Conservation (phyloP, 495 filamentous ascomycete species). For the Podospora tetraspora region DNA sequence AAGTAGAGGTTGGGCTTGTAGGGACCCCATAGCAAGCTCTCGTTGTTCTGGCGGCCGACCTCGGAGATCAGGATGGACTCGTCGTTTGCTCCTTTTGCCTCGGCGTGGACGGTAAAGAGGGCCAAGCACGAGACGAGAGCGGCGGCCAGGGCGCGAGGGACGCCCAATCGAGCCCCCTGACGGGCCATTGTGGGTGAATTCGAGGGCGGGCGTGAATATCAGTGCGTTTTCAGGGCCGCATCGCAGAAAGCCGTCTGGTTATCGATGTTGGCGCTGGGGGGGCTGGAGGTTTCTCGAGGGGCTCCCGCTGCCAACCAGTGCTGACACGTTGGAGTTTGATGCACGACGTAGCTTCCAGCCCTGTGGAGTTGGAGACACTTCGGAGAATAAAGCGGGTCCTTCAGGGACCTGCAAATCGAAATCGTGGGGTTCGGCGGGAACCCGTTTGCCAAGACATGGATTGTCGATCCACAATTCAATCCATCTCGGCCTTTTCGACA, state of each 20-base stretch:
- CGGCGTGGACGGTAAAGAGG: conserved; percentile 2
- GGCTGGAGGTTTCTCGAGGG: neutral
- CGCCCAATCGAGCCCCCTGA: conserved; percentile 21
- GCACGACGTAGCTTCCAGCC: neutral
- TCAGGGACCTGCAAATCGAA: neutral
- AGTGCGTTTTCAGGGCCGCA: neutral
- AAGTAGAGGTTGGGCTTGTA: conserved; percentile 96
- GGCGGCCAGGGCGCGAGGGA: conserved; percentile 10
- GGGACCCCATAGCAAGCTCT: conserved; percentile 91
- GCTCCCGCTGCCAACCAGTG: neutral
- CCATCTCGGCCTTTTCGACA: neutral
- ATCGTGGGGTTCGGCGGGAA: neutral
- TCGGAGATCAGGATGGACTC: conserved; percentile 46
- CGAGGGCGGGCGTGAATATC: neutral
- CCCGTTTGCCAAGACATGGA: neutral
- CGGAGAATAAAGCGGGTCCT: neutral
- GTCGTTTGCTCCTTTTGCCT: conserved; percentile 16
- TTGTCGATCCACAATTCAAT: neutral
- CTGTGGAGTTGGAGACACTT: neutral
- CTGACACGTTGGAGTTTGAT: neutral
- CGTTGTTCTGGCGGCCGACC: conserved; percentile 60
- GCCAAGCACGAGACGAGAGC: conserved; percentile 10
- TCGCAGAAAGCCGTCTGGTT: neutral
- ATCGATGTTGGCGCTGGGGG: neutral
- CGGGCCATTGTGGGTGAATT: neutral